Evolutionary conservation across 2,329 filamentous ascomycete genomes (phyloP).

Genomic region (Diplocarpon rosae): DNA sequence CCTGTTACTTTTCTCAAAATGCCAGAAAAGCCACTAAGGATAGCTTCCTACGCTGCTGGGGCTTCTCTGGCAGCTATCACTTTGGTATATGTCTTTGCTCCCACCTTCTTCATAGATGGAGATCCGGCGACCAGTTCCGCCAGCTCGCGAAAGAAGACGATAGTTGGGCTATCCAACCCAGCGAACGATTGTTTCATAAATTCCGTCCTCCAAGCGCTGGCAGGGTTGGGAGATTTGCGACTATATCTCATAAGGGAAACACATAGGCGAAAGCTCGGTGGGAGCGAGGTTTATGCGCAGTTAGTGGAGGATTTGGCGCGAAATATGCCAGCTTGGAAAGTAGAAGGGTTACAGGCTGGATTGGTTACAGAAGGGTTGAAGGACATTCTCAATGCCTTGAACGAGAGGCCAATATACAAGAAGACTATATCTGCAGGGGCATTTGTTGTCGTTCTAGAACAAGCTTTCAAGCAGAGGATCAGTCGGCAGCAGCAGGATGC

Average conservation of each 20-base stretch:
- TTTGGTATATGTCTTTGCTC: conserved; percentile 92
- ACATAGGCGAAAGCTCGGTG: conserved; percentile 72
- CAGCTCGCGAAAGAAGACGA: conserved; percentile 60
- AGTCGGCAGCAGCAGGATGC: conserved; percentile 94
- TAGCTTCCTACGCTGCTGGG: conserved; percentile 88
- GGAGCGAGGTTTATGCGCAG: conserved; percentile 60
- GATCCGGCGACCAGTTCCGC: conserved; percentile 48
- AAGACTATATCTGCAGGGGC: conserved; percentile 85
- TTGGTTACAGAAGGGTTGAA: conserved; percentile 81
- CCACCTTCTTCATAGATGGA: conserved; percentile 91
- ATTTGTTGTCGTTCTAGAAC: conserved; percentile 76
- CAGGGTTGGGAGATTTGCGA: conserved; percentile 78
- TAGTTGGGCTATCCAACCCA: conserved; percentile 79
- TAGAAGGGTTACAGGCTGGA: conserved; percentile 63
- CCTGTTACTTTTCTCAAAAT: conserved; percentile 34
- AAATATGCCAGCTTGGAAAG: conserved; percentile 46
- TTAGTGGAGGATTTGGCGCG: conserved; percentile 40
- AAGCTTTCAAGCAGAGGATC: conserved; percentile 79
- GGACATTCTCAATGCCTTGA: conserved; percentile 82
- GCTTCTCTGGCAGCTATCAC: conserved; percentile 91
- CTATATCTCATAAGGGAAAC: conserved; percentile 87
- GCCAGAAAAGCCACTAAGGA: conserved; percentile 73
- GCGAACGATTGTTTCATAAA: conserved; percentile 98
- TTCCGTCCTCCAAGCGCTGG: conserved; percentile 85
- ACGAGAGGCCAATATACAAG: conserved; percentile 84